phyloP scores from a whole-genome alignment of 1,139 yeast genomes.

The Candida tropicalis region DNA sequence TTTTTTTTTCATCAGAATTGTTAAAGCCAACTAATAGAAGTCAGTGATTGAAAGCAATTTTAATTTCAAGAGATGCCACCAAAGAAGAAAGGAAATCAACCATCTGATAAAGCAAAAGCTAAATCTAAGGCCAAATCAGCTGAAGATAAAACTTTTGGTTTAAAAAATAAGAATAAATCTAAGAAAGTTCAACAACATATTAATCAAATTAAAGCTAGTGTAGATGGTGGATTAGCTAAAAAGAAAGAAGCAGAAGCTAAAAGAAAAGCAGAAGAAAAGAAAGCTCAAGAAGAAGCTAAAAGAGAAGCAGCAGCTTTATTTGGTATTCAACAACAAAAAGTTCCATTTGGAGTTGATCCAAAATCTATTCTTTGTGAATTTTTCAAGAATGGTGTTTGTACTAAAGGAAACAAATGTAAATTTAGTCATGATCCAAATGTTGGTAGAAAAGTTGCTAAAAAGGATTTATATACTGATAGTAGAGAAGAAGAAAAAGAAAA shows the following conservation, averaged over 20 bases:
- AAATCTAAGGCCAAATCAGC: constrained; percentile 69
- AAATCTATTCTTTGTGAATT: constrained; percentile 89
- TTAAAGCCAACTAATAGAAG: neutral
- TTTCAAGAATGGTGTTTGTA: constrained; percentile 88
- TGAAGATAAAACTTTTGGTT: constrained; percentile 92
- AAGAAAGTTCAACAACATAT: constrained; percentile 88
- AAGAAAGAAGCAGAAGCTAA: constrained; percentile 79
- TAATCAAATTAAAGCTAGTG: constrained; percentile 69
- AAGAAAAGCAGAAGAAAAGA: constrained; percentile 80
- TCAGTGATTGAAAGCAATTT: constrained; percentile 6
- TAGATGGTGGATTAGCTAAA: constrained; percentile 63
- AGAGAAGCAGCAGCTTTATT: constrained; percentile 82
- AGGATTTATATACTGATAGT: constrained; percentile 89
- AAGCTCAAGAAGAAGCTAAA: constrained; percentile 87
- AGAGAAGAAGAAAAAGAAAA: constrained; percentile 64
- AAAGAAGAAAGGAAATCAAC: constrained; percentile 65
- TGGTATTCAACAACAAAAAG: constrained; percentile 76
- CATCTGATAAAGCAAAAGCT: constrained; percentile 62
- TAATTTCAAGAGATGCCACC: constrained; percentile 55
- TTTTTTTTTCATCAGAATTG: constrained; percentile 4
- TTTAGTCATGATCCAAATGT: constrained; percentile 88
- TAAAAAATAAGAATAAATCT: constrained; percentile 92
- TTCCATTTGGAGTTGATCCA: constrained; percentile 98
- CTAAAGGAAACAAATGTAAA: constrained; percentile 89
- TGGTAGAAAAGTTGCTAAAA: constrained; percentile 88